Conservation (phyloP, 345 rosid species). For the Hibiscus mutabilis region DNA sequence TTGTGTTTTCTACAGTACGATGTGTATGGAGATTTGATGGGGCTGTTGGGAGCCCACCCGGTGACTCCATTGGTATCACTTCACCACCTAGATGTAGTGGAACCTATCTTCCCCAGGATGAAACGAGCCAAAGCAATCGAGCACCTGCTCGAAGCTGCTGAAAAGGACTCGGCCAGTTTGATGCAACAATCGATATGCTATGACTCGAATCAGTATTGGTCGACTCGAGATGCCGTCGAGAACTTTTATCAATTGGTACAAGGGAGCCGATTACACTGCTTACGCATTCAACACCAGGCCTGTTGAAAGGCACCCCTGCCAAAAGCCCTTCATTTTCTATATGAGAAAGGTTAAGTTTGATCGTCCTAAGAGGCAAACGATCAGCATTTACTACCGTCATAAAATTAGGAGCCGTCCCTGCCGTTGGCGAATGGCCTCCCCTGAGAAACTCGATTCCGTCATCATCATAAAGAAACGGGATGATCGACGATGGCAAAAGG, state of each 20-base stretch:
- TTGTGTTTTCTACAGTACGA: slow-evolving; percentile 51
- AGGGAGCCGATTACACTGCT: slow-evolving; percentile 62
- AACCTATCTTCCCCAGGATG: slow-evolving; percentile 62
- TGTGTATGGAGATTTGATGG: slow-evolving; percentile 67
- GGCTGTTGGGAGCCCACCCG: slow-evolving; percentile 69
- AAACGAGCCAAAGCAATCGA: slow-evolving; percentile 38
- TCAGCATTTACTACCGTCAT: slow-evolving; percentile 43
- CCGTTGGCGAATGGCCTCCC: slow-evolving; percentile 66
- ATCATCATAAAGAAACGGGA: slow-evolving; percentile 66
- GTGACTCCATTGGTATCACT: slow-evolving; percentile 65
- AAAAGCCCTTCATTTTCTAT: slow-evolving; percentile 61
- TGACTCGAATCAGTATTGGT: slow-evolving; percentile 51
- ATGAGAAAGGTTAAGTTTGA: slow-evolving; percentile 45
- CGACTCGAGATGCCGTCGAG: slow-evolving; percentile 82
- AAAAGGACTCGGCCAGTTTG: slow-evolving; percentile 62
- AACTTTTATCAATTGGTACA: slow-evolving; percentile 78
- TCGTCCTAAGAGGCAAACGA: slow-evolving; percentile 38
- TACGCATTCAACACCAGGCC: slow-evolving; percentile 87
- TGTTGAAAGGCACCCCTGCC: slow-evolving; percentile 64
- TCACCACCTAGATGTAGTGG: slow-evolving; percentile 77
- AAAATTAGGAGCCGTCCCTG: slow-evolving; percentile 40
- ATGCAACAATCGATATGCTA: slow-evolving; percentile 85
- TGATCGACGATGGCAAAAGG: slow-evolving; percentile 61
- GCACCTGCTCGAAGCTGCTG: slow-evolving; percentile 51
- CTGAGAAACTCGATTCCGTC: slow-evolving; percentile 40